These are phyloP conservation scores for Prunus mume DNA, from an alignment of 306 rosid species.

Conservation along the genomic window DNA sequence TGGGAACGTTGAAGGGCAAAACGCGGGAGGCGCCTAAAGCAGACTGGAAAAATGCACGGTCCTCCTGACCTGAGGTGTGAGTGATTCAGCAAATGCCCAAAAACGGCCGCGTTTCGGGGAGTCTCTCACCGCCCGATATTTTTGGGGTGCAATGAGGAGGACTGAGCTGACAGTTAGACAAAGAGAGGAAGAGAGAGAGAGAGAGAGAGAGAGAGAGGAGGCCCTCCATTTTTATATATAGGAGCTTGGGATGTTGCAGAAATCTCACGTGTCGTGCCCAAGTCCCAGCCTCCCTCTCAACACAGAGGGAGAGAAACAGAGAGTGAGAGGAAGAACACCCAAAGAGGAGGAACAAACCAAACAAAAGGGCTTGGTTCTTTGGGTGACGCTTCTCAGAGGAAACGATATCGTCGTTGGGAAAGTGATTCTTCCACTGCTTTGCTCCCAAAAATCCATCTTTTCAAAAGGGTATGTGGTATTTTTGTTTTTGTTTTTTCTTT, in stretches of 20 bases:
- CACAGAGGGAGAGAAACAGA: neutral
- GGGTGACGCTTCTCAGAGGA: neutral
- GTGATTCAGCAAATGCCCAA: neutral
- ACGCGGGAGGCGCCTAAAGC: neutral
- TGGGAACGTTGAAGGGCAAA: neutral
- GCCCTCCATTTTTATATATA: neutral
- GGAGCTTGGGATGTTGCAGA: neutral
- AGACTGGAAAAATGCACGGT: too few relatives aligned
- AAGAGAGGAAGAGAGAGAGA: neutral
- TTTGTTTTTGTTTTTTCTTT: neutral
- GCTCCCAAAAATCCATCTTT: neutral
- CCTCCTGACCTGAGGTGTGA: neutral
- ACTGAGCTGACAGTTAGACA: neutral
- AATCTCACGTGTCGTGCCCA: neutral
- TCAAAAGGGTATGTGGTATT: slow-evolving; percentile 16
- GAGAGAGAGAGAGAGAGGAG: neutral
- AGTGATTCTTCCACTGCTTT: neutral
- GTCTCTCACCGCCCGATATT: neutral
- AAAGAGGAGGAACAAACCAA: neutral
- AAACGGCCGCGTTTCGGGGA: neutral
- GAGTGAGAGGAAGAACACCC: neutral
- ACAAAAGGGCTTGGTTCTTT: neutral
- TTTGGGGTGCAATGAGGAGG: neutral
- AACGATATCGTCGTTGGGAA: slow-evolving; percentile 1
- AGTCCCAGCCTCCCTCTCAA: neutral